Percentiles rank a stretch among this genome's conserved stretches.
phyloP scores from a whole-genome alignment of 169 alveolate species.

The Cryptosporidium meleagridis region DNA sequence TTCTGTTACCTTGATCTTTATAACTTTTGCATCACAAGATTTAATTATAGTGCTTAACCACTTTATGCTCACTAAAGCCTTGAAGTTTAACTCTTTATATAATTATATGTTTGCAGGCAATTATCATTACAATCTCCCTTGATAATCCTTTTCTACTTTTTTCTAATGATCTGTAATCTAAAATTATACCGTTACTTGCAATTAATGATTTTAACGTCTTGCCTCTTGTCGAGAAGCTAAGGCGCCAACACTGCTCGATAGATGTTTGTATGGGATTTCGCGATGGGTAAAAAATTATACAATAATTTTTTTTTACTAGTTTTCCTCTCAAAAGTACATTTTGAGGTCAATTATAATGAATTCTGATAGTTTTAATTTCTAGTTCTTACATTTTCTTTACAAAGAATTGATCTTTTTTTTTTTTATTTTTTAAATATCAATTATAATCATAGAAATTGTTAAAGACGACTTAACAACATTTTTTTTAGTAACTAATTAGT shows the following conservation, averaged over 20 bases:
- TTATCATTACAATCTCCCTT: not conserved
- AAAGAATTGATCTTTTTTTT: too few relatives aligned
- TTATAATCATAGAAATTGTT: too few relatives aligned
- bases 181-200: conserved; percentile 75
- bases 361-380: not conserved
- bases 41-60: not conserved
- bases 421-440: too few relatives aligned
- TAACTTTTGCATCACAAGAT: conserved; percentile 1
- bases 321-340: too few relatives aligned
- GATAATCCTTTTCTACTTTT: not conserved
- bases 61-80: not conserved
- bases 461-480: not conserved
- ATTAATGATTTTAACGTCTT: conserved; percentile 66
- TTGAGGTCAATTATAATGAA: not conserved
- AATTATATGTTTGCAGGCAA: not conserved
- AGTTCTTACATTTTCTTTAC: not conserved
- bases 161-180: conserved; percentile 66
- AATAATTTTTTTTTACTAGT: too few relatives aligned
- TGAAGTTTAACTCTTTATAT: not conserved
- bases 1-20: not conserved
- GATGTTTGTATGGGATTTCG: conserved; percentile 48
- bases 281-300: conserved; percentile 8
- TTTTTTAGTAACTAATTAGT: too few relatives aligned
- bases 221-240: conserved; percentile 53
- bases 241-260: conserved; percentile 71